Conservation (phyloP, 2,329 filamentous ascomycete genomes). For the Lizonia empirigonia region DNA sequence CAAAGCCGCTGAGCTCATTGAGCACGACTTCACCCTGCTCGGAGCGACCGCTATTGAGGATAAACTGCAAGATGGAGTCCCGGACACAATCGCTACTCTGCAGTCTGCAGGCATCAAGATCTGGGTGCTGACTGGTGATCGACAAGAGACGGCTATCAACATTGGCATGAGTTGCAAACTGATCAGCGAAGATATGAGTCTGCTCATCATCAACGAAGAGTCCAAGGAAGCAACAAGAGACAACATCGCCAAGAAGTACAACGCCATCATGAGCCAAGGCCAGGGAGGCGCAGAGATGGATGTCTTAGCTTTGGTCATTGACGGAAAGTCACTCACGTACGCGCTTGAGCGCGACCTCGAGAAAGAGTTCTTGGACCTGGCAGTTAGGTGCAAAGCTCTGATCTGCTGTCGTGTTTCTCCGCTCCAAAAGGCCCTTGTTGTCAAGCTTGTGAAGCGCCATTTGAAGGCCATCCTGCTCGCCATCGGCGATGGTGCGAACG, state of each 20-base stretch:
- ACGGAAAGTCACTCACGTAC: constrained; percentile 92
- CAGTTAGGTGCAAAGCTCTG: constrained; percentile 97
- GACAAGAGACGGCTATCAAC: constrained; percentile 98
- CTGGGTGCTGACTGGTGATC: constrained; percentile 96
- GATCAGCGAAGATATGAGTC: constrained; percentile 97
- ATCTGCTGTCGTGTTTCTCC: constrained; percentile 97
- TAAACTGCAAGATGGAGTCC: constrained; percentile 93
- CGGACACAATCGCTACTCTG: constrained; percentile 95
- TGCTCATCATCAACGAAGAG: constrained; percentile 95
- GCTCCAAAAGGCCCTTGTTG: constrained; percentile 93
- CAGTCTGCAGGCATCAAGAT: constrained; percentile 98
- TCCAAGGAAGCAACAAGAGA: constrained; percentile 76
- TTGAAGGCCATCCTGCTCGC: constrained; percentile 89
- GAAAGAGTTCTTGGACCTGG: constrained; percentile 89
- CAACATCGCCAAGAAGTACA: constrained; percentile 91
- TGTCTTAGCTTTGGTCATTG: constrained; percentile 88
- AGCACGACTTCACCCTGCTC: constrained; percentile 87
- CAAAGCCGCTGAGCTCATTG: constrained; percentile 95
- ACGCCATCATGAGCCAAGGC: constrained; percentile 84
- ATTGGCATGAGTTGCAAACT: constrained; percentile 99
- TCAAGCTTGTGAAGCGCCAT: constrained; percentile 96
- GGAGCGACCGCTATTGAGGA: constrained; percentile 98
- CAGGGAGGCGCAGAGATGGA: constrained; percentile 79
- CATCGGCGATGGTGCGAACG: constrained; percentile 96
- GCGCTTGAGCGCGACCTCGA: constrained; percentile 93